A percentile compares a stretch with the other conserved stretches of the same genome.
Evolutionary conservation across 768 basidiomycete species (phyloP).

Genomic region (Boletus subcaerulescens): DNA sequence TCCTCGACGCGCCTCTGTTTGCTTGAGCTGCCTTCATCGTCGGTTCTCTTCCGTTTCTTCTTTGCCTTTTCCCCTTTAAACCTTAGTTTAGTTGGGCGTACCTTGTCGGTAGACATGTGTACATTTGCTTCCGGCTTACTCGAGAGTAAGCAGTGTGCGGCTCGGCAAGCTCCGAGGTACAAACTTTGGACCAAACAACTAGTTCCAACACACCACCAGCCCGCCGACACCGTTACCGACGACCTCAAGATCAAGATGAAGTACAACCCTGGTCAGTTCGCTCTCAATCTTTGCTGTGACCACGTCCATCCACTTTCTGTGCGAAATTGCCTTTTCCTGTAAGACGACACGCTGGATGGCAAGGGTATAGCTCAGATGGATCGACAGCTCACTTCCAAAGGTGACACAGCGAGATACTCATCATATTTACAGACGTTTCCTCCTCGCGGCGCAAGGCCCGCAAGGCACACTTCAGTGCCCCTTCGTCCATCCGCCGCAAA

Average conservation of each 20-base stretch:
- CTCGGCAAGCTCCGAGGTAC: constrained; percentile 25
- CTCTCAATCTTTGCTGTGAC: constrained; percentile 18
- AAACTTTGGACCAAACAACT: constrained; percentile 39
- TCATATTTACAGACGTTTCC: constrained; percentile 63
- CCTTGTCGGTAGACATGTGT: constrained; percentile 41
- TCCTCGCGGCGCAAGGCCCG: constrained; percentile 96
- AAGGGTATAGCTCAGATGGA: constrained; percentile 41
- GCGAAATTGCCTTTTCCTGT: constrained; percentile 29
- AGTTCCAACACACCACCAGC: constrained; percentile 16
- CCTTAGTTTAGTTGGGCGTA: constrained; percentile 73
- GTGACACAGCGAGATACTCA: constrained; percentile 31
- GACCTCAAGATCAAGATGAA: constrained; percentile 75
- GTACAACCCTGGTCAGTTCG: constrained; percentile 74
- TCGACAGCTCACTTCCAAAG: constrained; percentile 7
- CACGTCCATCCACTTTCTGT: constrained; percentile 18
- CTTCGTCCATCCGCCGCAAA: constrained; percentile 92
- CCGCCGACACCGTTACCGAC: constrained; percentile 49
- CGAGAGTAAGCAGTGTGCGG: too few relatives aligned
- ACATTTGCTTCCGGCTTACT: too few relatives aligned
- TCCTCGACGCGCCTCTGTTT: constrained; percentile 53
- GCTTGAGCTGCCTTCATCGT: constrained; percentile 41
- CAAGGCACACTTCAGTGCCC: constrained; percentile 96
- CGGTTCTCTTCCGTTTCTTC: constrained; percentile 76
- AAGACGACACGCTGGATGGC: constrained; percentile 54
- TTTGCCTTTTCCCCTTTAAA: constrained; percentile 87